Base-by-base conservation (phyloP, 2,329 filamentous ascomycete genomes). In the Aspergillus neotritici region DNA sequence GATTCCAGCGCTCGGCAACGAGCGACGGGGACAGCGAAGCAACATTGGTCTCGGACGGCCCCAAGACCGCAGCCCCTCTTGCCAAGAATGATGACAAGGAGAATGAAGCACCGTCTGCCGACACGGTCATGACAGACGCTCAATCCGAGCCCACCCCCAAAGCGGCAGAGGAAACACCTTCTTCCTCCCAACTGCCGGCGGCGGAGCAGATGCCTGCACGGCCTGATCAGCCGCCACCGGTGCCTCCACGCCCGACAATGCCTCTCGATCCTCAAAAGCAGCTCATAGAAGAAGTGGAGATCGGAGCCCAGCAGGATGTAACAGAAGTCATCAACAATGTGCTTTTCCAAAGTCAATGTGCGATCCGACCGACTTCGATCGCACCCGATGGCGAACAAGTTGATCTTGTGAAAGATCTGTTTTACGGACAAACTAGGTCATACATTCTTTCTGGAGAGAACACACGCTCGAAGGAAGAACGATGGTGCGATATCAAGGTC, bases 321-420 rank as follows among this genome's bases (percentile, higher is more conserved):
- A 89, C 89, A 10, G 93, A 98, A 66, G 91, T 96, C 35, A 90
- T 96, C 70, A 88, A 88, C 46, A 93, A 91, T 57, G 86, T 95
- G 17, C 80, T 96, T 46, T 89, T 91, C 59, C 85, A 93, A 39
- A 74, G 96, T n/a, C 86, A 93, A 57, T 89, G 87, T 40, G 90
- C 91, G 2, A 90, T 97, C 58, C 82, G 78, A 44, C 79, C 87
- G 5, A 77, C 76, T n/a, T 78, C 76, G 3, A 71, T 78, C 29
- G 80, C 87, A 44, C 68, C 75, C 5, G 77, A 82, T 34, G 85
- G 84, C 3, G 84, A 94, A 51, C 91, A 96, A 64, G 69, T 82
- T 14, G 93, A 97, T 61, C 75, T 80, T 44, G 80, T 95, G 49
- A 88, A 88, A 65, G 73, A 86, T 38, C 55, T 76, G 12, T 78